Evolutionary conservation across 352 stramenopile species (phyloP), one percentile per base, ranked within the genome.

Genomic region (Phytophthora lateralis): DNA sequence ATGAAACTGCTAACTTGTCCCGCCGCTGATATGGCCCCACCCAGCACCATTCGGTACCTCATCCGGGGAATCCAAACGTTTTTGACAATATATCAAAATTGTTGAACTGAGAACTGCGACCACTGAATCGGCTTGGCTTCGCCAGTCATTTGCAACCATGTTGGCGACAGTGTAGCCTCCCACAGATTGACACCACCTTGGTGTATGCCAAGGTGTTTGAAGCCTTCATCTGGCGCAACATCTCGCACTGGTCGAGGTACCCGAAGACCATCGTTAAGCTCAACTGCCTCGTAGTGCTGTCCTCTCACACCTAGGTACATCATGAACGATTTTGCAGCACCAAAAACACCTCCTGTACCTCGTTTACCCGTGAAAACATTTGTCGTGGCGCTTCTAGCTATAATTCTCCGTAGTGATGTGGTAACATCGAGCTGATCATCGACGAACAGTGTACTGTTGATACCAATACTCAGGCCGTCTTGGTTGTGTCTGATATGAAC

Each of bases 21-120:
- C 6, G 53, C 41, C 20, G 41, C 2, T 6, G 1, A 10, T 4
- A 53, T 18, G 6, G 53, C 17, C 2, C 29, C 41, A 1, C 34
- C 34, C 2, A 60, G 18, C 6, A 38, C 11, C 41, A 53, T 52
- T 2, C 41, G 29, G 15, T 53, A 60, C 3, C 34, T 14, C 4
- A 60, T 12, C 0, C 32, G 29, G 21, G 53, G 42, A 11, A 60
- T 17, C 53, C 42, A 60, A 27, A 60, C 14, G 2, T 8, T 18
- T 15, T 60, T 60, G 3, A 60, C 53, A 8, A 60, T 34, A 20
- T 54, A 61, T 6, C 54, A 20, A 18, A 61, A 46, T 51, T 61
- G 8, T 3, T 15, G 15, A 11, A 47, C 14, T 15, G 42, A 46
- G 12, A 61, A 3, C 34, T 39, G 8, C 34, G 15, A n/a, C 10